phyloP scores from a whole-genome alignment of 495 filamentous ascomycete species.

The Glonium stellatum region DNA sequence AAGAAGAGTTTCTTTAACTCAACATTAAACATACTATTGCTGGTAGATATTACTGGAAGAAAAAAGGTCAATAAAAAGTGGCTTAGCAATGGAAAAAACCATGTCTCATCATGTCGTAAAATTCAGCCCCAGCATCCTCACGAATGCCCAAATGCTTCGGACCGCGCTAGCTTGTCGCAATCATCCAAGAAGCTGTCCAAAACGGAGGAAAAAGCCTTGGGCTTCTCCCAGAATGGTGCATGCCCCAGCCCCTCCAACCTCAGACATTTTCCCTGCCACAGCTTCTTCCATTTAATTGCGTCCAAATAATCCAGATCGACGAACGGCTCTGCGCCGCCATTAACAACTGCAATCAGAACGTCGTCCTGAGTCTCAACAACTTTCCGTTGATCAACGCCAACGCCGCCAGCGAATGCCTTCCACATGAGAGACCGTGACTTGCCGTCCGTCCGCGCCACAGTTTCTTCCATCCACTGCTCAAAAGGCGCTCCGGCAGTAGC shows the following conservation, averaged over 20 bases:
- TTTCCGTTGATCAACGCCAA: constrained; percentile 18
- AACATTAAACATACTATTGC: no score
- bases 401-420: constrained; percentile 12
- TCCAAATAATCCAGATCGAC: constrained; percentile 23
- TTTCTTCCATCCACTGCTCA: constrained; percentile 23
- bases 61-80: no score
- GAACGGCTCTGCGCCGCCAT: constrained; percentile 24
- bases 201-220: constrained; percentile 14
- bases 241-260: constrained; percentile 14
- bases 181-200: constrained; percentile 20
- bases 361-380: constrained; percentile 11
- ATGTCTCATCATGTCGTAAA: no score
- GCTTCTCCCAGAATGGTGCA: constrained; percentile 26
- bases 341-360: constrained; percentile 16
- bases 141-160: no score
- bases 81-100: no score
- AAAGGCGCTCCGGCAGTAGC: constrained; percentile 7
- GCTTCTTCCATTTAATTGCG: constrained; percentile 15
- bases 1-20: no score
- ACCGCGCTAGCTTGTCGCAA: not conserved
- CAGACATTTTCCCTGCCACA: constrained; percentile 23
- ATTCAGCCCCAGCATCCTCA: no score
- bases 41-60: no score
- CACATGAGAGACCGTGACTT: constrained; percentile 19
- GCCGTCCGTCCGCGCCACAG: constrained; percentile 20